These are phyloP conservation scores for Handroanthus guayacan DNA, from an alignment of 257 asterid species.

Conservation along the genomic window DNA sequence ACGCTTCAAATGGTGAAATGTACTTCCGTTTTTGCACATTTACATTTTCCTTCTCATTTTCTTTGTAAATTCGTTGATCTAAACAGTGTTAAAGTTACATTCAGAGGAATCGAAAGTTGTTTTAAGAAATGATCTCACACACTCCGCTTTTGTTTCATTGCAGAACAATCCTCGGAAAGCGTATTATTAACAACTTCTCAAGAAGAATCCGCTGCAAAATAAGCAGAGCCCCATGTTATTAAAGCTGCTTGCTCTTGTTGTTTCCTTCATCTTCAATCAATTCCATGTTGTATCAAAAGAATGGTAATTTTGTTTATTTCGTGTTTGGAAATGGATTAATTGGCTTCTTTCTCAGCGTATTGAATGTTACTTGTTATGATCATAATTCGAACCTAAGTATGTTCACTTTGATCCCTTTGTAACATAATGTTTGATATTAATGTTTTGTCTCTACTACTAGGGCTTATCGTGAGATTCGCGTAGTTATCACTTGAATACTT, in stretches of 20 bases:
- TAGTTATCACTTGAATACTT: too few species aligned
- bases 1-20: neutral
- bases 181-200: conserved; percentile 52
- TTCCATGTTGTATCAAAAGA: conserved; percentile 10
- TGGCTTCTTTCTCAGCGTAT: neutral
- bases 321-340: neutral
- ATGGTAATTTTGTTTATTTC: conserved; percentile 25
- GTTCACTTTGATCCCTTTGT: too few species aligned
- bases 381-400: too few species aligned
- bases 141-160: conserved; percentile 28
- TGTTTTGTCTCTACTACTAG: too few species aligned
- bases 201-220: neutral
- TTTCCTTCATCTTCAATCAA: conserved; percentile 21
- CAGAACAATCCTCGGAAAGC: conserved; percentile 89
- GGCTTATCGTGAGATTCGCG: too few species aligned
- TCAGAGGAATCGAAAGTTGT: neutral
- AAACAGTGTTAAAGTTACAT: neutral
- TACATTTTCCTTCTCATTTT: too few species aligned
- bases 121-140: neutral
- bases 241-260: conserved; percentile 5
- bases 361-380: neutral
- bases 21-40: neutral
- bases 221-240: neutral
- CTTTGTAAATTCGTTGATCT: too few species aligned
- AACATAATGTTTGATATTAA: too few species aligned